These are phyloP conservation scores for Ophiostoma triangulosporum DNA, from an alignment of 2,329 filamentous ascomycete species.

Conservation along the genomic window DNA sequence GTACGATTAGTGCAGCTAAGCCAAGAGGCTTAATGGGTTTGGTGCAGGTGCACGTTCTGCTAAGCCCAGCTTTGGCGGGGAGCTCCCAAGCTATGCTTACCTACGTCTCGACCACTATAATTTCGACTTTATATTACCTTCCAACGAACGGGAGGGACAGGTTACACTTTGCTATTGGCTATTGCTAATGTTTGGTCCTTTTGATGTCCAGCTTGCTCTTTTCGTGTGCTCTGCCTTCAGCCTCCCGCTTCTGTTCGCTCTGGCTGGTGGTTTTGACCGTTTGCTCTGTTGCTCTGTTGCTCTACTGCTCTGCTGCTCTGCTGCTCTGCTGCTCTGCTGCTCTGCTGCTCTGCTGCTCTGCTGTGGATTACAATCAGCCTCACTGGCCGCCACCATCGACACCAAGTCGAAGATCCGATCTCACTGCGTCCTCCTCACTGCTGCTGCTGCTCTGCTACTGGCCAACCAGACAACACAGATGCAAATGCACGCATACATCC, in stretches of 20 bases:
- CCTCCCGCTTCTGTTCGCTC: no score
- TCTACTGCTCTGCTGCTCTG: no score
- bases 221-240: neutral
- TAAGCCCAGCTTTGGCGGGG: neutral
- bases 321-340: no score
- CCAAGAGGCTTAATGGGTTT: no score
- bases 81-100: neutral
- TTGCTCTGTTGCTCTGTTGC: no score
- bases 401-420: neutral
- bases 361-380: neutral
- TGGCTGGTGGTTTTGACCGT: neutral
- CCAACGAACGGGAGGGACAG: neutral
- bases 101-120: neutral
- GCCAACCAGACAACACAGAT: no score
- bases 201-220: neutral
- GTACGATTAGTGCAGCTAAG: no score
- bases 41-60: neutral
- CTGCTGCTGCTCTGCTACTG: no score
- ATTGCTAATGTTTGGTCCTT: neutral
- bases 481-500: neutral
- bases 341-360: no score
- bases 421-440: neutral
- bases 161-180: neutral
- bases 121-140: no score
- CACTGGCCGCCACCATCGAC: neutral